Conservation (phyloP, 225 moss, liverwort and hornwort genomes). For the Pseudoscleropodium purum region DNA sequence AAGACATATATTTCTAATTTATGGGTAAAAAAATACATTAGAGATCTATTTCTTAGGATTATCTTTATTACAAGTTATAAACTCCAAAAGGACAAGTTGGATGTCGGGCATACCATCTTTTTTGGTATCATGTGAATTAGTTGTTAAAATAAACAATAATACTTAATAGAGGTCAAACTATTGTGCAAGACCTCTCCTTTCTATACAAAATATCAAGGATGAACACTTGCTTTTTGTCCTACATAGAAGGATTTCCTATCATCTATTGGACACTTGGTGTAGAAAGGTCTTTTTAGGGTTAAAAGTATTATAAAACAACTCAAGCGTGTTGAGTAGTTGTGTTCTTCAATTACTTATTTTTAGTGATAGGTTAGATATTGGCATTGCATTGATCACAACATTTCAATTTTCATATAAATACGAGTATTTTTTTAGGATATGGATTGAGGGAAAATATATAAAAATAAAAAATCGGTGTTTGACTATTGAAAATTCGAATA, state of each 20-base stretch:
- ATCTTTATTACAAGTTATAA: not conserved
- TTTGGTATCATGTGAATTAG: not conserved
- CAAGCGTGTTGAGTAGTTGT: not conserved
- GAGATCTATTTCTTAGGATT: not conserved
- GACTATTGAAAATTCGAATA: too few relatives aligned
- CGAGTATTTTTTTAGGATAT: not conserved
- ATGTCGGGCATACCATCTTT: accelerated
- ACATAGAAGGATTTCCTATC: not conserved
- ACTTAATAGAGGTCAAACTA: not conserved
- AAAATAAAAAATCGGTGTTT: not conserved
- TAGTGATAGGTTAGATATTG: not conserved
- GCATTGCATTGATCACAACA: not conserved
- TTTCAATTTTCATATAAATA: too few relatives aligned
- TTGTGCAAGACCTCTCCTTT: not conserved
- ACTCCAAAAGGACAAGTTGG: not conserved
- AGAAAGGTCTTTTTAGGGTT: too few relatives aligned
- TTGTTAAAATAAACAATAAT: not conserved
- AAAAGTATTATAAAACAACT: not conserved
- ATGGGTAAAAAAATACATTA: not conserved
- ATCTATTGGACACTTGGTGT: not conserved
- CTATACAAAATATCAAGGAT: not conserved
- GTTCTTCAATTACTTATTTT: not conserved
- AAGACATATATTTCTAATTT: not conserved
- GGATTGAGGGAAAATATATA: not conserved
- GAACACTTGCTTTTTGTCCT: not conserved